phyloP scores from a whole-genome alignment of 805 yeast genomes.

The Monosporozyma yasuniensis region DNA sequence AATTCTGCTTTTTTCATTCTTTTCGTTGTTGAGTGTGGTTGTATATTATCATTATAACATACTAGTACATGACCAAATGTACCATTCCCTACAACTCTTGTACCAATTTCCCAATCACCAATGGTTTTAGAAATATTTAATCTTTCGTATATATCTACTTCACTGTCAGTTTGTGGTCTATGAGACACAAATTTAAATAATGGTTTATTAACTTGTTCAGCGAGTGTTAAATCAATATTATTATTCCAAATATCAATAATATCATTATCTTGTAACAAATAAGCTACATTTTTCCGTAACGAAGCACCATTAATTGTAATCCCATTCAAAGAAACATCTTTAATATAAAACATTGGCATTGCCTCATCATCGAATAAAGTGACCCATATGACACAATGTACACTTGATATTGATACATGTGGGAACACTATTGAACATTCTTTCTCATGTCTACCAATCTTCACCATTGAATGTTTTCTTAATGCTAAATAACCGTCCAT shows the following conservation, averaged over 20 bases:
- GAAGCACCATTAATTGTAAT: conserved; percentile 35
- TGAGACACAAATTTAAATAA: conserved; percentile 1
- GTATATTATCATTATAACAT: conserved; percentile 5
- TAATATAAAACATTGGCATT: conserved; percentile 40
- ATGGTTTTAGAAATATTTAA: conserved; percentile 19
- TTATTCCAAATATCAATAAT: conserved; percentile 28
- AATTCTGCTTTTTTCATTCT: conserved; percentile 24
- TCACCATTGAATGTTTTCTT: conserved; percentile 29
- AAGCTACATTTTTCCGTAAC: conserved; percentile 28
- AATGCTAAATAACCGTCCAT: conserved; percentile 10
- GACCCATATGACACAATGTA: conserved; percentile 43
- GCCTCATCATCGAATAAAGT: conserved; percentile 42
- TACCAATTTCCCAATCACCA: conserved; percentile 35
- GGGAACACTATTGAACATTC: conserved; percentile 29
- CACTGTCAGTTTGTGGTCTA: neutral
- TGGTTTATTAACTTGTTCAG: neutral
- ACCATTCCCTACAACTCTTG: conserved; percentile 43
- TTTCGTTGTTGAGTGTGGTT: conserved; percentile 10
- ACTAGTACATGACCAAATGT: conserved; percentile 47
- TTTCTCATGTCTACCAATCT: conserved; percentile 36
- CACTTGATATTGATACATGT: conserved; percentile 35
- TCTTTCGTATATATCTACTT: conserved; percentile 3
- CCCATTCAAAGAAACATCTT: conserved; percentile 46
- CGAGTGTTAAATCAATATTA: neutral
- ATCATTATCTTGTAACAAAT: conserved; percentile 34